phyloP scores from a whole-genome alignment of 352 stramenopile species.

The Pythium oligandrum region DNA sequence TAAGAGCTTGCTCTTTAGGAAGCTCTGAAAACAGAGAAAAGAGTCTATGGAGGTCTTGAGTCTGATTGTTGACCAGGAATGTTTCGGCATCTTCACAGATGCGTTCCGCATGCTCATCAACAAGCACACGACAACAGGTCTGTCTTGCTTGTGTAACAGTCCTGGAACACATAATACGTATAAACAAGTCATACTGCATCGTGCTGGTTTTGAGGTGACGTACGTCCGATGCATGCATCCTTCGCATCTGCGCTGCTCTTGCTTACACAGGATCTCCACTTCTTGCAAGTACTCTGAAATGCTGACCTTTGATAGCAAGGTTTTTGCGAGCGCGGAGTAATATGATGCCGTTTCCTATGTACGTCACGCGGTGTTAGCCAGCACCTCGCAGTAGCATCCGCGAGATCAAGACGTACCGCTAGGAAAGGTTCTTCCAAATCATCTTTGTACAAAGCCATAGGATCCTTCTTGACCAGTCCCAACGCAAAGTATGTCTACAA shows the following conservation, averaged over 20 bases:
- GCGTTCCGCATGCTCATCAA: conserved; percentile 73
- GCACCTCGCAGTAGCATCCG: background rate
- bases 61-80: conserved; percentile 79
- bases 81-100: conserved; percentile 77
- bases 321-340: conserved; percentile 59
- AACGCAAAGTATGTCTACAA: conserved; percentile 74
- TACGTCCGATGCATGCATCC: conserved; percentile 70
- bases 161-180: conserved; percentile 21
- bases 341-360: conserved; percentile 58
- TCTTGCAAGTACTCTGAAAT: conserved; percentile 76
- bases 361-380: background rate
- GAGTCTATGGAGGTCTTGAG: conserved; percentile 66
- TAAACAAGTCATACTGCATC: conserved; percentile 2
- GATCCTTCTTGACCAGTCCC: conserved; percentile 65
- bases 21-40: conserved; percentile 84
- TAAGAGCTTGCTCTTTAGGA: conserved; percentile 70
- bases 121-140: conserved; percentile 70
- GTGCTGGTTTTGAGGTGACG: background rate
- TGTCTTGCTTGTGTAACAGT: conserved; percentile 76
- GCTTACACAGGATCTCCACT: conserved; percentile 61
- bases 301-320: conserved; percentile 54
- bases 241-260: conserved; percentile 81
- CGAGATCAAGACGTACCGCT: conserved; percentile 22
- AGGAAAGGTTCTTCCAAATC: conserved; percentile 73
- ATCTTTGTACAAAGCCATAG: conserved; percentile 78